Conservation (phyloP, 257 asterid species). For the Phtheirospermum japonicum region DNA sequence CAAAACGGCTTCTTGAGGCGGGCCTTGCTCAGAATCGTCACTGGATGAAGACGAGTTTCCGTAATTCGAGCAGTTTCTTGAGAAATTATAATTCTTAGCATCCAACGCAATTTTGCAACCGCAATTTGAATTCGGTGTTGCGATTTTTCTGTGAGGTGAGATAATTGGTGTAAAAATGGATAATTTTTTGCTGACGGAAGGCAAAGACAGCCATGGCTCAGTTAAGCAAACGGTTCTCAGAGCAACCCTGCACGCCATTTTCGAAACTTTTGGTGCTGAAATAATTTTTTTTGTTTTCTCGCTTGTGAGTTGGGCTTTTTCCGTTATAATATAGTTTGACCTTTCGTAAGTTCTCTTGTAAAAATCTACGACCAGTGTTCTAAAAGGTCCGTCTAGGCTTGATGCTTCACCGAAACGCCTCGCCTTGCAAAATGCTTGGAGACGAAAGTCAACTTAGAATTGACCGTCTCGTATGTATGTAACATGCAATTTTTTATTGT, state of each 20-base stretch:
- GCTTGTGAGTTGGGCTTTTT: too few species aligned
- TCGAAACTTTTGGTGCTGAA: background rate
- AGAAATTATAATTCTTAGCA: slow-evolving; percentile 29
- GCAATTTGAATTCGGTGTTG: slow-evolving; percentile 29
- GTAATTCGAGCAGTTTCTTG: slow-evolving; percentile 45
- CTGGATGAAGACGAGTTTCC: slow-evolving; percentile 42
- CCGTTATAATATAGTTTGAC: too few species aligned
- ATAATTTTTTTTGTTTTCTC: too few species aligned
- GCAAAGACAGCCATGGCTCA: slow-evolving; percentile 53
- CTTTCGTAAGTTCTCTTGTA: too few species aligned
- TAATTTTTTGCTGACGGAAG: slow-evolving; percentile 24
- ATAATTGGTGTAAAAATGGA: slow-evolving; percentile 34
- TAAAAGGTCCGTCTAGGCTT: too few species aligned
- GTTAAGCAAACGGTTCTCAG: slow-evolving; percentile 51
- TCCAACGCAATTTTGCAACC: slow-evolving; percentile 39
- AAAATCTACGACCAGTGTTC: too few species aligned
- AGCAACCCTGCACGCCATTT: slow-evolving; percentile 61
- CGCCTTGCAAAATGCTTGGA: too few species aligned
- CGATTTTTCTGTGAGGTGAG: slow-evolving; percentile 32
- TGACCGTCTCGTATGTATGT: too few species aligned
- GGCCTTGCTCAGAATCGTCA: slow-evolving; percentile 69
- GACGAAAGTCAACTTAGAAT: too few species aligned
- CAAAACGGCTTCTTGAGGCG: slow-evolving; percentile 92
- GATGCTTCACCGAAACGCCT: too few species aligned
- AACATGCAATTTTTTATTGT: too few species aligned